Base-by-base conservation (phyloP, 257 asterid genomes). In the Solanum lignicaule region DNA sequence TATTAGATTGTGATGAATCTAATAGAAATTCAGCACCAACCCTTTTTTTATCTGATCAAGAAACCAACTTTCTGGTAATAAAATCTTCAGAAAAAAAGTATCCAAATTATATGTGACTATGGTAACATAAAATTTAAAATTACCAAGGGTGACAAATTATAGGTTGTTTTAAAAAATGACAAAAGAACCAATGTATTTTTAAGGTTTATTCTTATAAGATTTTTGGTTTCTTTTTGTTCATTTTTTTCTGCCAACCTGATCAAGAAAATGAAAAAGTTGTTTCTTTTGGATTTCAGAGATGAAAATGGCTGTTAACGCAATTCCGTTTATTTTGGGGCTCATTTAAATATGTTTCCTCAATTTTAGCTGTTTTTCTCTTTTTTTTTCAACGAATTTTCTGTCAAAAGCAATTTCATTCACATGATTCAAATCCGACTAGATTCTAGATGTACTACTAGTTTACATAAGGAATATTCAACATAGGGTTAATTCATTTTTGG, bases 21-120 rank as follows among this genome's bases (percentile, higher is more conserved):
- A 87, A 73, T 25, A 74, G 62, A 91, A 89, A 89, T 87, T 90
- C 92, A 91, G 92, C 93, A 91, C 87, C 87, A 87, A 18, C 10
- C 68, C 69, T 46, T 29, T 27, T 1, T 48, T 39, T 23, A 4
- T 16, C 7, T 69, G 66, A 33, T 36, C 83, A 33, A 86, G 88
- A 58, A 86, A 33, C 72, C 36, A 46, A 41, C 83, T 71, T 52
- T 75, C 29, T 86, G 83, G 23, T 39, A 5, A 81, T 14, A 3
- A 15, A 81, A 81, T 78, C n/a, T 39, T 41, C n/a, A 41, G 14
- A 27, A 41, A 27, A 8, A 4, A 46, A 9, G 5, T 16, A 5
- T 13, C 1, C 14, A 81, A 27, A 46, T 46, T 27, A 46, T 7
- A 9, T 14, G 35, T 18, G 32, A 81, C 69, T 48, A 48, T 48